These are phyloP conservation scores for Didymella exigua DNA, from an alignment of 2,329 filamentous ascomycete genomes.

Conservation along the genomic window DNA sequence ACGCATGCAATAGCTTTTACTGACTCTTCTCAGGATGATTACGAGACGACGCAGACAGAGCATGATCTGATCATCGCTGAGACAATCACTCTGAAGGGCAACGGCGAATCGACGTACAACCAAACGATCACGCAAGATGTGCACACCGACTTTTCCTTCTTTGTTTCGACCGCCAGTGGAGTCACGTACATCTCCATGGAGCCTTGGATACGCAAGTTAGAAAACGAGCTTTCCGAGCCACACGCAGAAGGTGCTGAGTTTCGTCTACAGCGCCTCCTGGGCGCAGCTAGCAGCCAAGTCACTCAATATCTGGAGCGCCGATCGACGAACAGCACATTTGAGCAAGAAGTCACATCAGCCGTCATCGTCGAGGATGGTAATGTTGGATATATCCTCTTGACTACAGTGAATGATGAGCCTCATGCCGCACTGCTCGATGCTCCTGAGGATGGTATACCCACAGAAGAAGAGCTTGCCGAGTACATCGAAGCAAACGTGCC, in stretches of 20 bases:
- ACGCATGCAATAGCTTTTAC: neutral
- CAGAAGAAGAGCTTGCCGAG: slow-evolving; percentile 35
- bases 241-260: slow-evolving; percentile 60
- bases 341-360: slow-evolving; percentile 51
- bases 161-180: slow-evolving; percentile 61
- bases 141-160: slow-evolving; percentile 63
- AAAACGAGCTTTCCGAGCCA: slow-evolving; percentile 61
- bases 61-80: slow-evolving; percentile 49
- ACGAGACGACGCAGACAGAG: slow-evolving; percentile 24
- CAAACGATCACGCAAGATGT: slow-evolving; percentile 63
- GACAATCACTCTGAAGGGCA: slow-evolving; percentile 43
- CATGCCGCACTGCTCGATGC: slow-evolving; percentile 60
- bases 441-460: slow-evolving; percentile 44
- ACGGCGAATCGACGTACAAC: slow-evolving; percentile 46
- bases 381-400: slow-evolving; percentile 63
- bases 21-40: slow-evolving; percentile 26
- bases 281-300: slow-evolving; percentile 56
- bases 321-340: slow-evolving; percentile 20
- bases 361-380: slow-evolving; percentile 63
- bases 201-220: slow-evolving; percentile 62
- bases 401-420: slow-evolving; percentile 54
- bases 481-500: slow-evolving; percentile 28
- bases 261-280: slow-evolving; percentile 61
- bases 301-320: slow-evolving; percentile 54
- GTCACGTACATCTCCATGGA: slow-evolving; percentile 62